These are phyloP conservation scores for Podaxis carcinomalis DNA, from an alignment of 768 basidiomycete genomes.

Conservation along the genomic window DNA sequence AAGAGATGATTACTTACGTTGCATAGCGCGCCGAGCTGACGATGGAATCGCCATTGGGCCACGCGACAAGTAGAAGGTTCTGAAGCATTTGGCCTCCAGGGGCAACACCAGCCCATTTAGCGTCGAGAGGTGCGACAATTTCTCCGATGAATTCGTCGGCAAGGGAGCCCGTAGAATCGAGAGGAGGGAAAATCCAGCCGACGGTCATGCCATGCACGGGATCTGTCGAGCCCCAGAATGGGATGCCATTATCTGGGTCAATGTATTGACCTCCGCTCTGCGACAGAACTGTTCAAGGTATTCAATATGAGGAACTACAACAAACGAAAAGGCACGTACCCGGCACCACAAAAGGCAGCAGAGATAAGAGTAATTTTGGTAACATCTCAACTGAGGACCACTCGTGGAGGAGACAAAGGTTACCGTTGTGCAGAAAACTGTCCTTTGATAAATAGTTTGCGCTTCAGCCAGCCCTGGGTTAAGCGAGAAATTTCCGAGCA, in stretches of 20 bases:
- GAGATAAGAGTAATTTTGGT: neutral
- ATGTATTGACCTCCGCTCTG: conserved; percentile 24
- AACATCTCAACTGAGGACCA: neutral
- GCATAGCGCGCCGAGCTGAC: conserved; percentile 50
- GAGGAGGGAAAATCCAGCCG: conserved; percentile 51
- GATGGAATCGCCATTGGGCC: conserved; percentile 51
- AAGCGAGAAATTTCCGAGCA: neutral
- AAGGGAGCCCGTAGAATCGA: conserved; percentile 31
- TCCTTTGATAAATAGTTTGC: neutral
- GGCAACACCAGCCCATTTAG: conserved; percentile 51
- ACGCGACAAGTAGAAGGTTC: conserved; percentile 55
- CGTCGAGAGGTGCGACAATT: conserved; percentile 50
- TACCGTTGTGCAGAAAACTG: neutral
- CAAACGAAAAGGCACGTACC: neutral
- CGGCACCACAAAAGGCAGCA: neutral
- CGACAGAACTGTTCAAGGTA: neutral
- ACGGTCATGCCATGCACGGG: conserved; percentile 37
- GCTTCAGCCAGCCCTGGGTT: neutral
- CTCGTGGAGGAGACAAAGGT: neutral
- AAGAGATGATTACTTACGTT: conserved; percentile 35
- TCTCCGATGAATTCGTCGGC: conserved; percentile 59
- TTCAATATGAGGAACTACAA: neutral
- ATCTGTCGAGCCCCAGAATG: conserved; percentile 43
- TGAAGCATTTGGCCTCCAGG: conserved; percentile 52
- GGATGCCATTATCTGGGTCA: conserved; percentile 47